Evolutionary conservation across 495 filamentous ascomycete genomes (phyloP).

Genomic region (Penicillium herquei): DNA sequence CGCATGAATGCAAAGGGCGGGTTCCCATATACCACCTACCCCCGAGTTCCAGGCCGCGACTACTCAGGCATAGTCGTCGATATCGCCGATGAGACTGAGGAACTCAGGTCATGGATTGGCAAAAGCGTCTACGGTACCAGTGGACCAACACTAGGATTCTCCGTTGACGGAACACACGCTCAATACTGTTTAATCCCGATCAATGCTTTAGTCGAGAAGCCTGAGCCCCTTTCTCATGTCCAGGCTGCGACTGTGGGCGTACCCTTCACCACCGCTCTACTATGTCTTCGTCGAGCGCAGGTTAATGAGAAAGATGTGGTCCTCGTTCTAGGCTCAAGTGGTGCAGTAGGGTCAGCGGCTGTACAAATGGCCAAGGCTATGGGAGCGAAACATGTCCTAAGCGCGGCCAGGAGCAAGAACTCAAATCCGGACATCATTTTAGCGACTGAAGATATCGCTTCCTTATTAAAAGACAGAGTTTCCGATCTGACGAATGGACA

Average conservation of each 20-base stretch:
- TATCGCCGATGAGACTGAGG: neutral
- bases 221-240: constrained; percentile 5
- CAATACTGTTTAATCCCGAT: constrained; percentile 16
- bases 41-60: constrained; percentile 41
- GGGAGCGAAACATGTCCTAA: constrained; percentile 19
- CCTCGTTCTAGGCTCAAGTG: constrained; percentile 18
- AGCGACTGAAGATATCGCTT: neutral
- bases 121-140: constrained; percentile 22
- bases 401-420: constrained; percentile 9
- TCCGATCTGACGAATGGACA: constrained; percentile 9
- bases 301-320: constrained; percentile 11
- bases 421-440: constrained; percentile 12
- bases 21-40: constrained; percentile 38
- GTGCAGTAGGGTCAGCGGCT: constrained; percentile 18
- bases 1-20: constrained; percentile 36
- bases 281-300: constrained; percentile 12
- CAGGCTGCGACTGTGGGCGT: constrained; percentile 23
- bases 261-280: constrained; percentile 18
- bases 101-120: constrained; percentile 17
- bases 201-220: constrained; percentile 18
- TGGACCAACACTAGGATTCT: constrained; percentile 18
- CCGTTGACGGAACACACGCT: constrained; percentile 14
- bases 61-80: constrained; percentile 19
- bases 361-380: constrained; percentile 18
- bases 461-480: neutral